Base-by-base conservation (phyloP, 169 alveolate species). In the Eimeria acervulina region DNA sequence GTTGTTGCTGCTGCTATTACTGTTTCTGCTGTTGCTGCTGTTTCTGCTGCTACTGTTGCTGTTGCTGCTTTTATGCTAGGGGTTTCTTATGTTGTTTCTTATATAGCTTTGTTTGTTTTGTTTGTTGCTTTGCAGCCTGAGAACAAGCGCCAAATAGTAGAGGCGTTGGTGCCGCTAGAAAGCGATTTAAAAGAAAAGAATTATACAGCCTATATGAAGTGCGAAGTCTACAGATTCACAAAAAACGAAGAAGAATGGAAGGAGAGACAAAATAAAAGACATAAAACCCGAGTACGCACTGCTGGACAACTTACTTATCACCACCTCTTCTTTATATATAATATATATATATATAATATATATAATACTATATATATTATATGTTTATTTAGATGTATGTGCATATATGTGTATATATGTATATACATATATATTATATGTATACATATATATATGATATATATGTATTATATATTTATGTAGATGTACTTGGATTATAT, bases 81-180 rank as follows among this genome's bases (percentile, higher is more conserved):
- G 42, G 42, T 31, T 76, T 4, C 55, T 21, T 5, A 5, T n/a
- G 13, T 68, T n/a, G 12, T 47, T 74, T 40, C 85, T 33, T 74
- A 23, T 74, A 42, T 31, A 5, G 47, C 85, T 47, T 47, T 47
- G 55, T 47, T 47, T 47, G 55, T 12, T 47, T 12, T 47, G 55
- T 47, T 47, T 74, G 51, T 78, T 13, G 2, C 26, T 33, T 55
- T 36, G 19, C 95, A 95, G 96, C 72, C 90, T 0, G 95, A 84
- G 84, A n/a, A 23, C 36, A 95, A 95, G 92, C 78, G 95, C 23
- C 68, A 90, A 36, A 89, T 92, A 44, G 97, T 90, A 7, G 72
- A 70, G 89, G 96, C 52, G 28, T 96, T 95, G 52, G 78, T 89
- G 47, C 59, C 44, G 10, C 55, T 96, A 26, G 89, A 95, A 31